Evolutionary conservation across 2,329 filamentous ascomycete species (phyloP), one percentile per base, ranked within the genome.

Genomic region (Scytalidium lignicola): DNA sequence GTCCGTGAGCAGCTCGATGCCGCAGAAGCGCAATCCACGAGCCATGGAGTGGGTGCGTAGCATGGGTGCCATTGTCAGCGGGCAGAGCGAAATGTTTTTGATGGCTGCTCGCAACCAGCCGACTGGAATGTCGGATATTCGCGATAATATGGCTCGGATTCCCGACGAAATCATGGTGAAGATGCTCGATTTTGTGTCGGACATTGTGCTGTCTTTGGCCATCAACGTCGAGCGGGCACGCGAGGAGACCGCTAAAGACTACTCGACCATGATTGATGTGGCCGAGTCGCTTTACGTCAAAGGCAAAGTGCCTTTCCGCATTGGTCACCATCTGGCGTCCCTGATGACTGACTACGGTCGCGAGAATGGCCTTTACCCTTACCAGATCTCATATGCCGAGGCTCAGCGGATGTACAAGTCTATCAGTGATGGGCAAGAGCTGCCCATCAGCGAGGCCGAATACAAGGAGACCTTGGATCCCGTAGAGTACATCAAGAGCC

Each of bases 1-100:
- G 32, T 37, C 32, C n/a, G 15, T 37, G 8, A 37, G 32, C 32
- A 48, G 46, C 17, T 40, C 46, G 5, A 48, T 48, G 46, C 46
- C 46, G n/a, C 46, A 48, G 20, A 48, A 48, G 21, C 46, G 40
- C 13, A 48, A 48, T 43, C 46, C 46, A 41, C 39, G 46, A 13
- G 32, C 32, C 12, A 37, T 37, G 32, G 32, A 37, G n/a, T 37
- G 32, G 32, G 32, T 37, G 6, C 32, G 32, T 37, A 37, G 32
- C 32, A 37, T 37, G 32, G 32, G 32, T 37, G 32, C 32, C 5
- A 37, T 37, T 17, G 15, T 37, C 12, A 37, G 32, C 15, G 32
- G 32, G 15, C 32, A 37, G 32, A 37, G 32, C n/a, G 32, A 37
- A 37, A 37, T 37, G n/a, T 37, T 37, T 37, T 37, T 37, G 32